A percentile compares a stretch with the other conserved stretches of the same genome.
Evolutionary conservation across 257 asterid genomes (phyloP).

Genomic region (Ocimum tenuiflorum): DNA sequence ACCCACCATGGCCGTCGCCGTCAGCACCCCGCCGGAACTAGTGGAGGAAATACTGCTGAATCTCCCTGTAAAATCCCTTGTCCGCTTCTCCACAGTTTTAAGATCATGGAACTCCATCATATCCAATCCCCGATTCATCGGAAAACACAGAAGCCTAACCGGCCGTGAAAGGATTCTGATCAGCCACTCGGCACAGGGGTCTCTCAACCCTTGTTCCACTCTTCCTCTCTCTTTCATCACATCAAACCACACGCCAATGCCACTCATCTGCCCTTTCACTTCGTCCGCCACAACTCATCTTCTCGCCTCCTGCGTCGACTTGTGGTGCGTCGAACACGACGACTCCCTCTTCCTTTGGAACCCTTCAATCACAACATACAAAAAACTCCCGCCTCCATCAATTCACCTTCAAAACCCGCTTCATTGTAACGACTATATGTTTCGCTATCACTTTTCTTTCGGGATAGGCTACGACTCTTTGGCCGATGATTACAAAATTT

Average conservation of each 20-base stretch:
- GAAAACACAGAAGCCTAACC: background rate
- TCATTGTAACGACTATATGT: no score
- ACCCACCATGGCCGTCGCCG: background rate
- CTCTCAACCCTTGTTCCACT: no score
- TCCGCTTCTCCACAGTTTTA: background rate
- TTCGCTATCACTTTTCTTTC: background rate
- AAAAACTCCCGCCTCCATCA: background rate
- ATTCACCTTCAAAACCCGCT: no score
- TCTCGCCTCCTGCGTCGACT: background rate
- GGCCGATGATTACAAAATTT: no score
- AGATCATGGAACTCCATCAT: background rate
- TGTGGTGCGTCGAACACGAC: background rate
- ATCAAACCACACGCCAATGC: background rate
- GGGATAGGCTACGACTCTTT: background rate
- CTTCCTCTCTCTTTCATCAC: background rate
- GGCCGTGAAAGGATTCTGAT: background rate
- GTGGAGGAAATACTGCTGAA: conserved; percentile 12
- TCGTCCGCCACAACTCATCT: background rate
- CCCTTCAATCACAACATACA: background rate
- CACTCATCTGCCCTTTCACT: background rate
- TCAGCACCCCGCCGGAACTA: background rate
- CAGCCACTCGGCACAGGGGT: no score
- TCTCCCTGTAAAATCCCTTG: conserved; percentile 3
- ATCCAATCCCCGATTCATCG: background rate
- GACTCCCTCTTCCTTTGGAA: background rate